Percentiles rank a stretch among this genome's conserved stretches.
These are phyloP conservation scores for Hypoxylon sp. DNA, from an alignment of 2,329 filamentous ascomycete genomes.

Conservation along the genomic window DNA sequence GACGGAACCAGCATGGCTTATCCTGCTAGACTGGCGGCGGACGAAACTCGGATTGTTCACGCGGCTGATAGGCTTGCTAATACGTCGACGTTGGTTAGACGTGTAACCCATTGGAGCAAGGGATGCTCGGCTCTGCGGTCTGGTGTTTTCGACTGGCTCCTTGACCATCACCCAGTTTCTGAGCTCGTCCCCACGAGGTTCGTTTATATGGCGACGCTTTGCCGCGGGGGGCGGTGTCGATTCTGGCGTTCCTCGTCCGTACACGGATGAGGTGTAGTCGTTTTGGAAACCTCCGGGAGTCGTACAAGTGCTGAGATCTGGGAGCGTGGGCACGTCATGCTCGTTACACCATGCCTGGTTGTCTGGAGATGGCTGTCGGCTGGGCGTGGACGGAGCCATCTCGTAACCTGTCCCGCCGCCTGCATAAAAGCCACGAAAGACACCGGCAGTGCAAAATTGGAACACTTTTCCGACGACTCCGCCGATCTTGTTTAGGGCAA, in stretches of 20 bases:
- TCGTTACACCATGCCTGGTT: conserved; percentile 42
- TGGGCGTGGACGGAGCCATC: conserved; percentile 45
- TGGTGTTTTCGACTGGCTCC: conserved; percentile 45
- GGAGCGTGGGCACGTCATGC: conserved; percentile 42
- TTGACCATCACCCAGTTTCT: conserved; percentile 76
- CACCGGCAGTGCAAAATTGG: conserved; percentile 78
- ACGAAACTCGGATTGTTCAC: conserved; percentile 43
- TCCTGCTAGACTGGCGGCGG: conserved; percentile 50
- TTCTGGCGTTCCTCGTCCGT: conserved; percentile 47
- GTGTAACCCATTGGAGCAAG: conserved; percentile 36
- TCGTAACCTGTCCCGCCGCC: conserved; percentile 80
- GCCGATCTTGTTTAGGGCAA: conserved; percentile 69
- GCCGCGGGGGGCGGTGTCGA: conserved; percentile 57
- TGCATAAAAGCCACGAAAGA: conserved; percentile 86
- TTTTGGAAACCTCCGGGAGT: conserved; percentile 44
- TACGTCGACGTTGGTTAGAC: conserved; percentile 53
- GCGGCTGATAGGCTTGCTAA: conserved; percentile 53
- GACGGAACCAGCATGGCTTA: conserved; percentile 58
- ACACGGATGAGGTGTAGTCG: conserved; percentile 46
- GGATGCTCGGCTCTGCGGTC: conserved; percentile 35
- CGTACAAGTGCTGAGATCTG: conserved; percentile 27
- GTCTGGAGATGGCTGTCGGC: conserved; percentile 25
- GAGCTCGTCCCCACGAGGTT: conserved; percentile 60
- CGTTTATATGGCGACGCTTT: conserved; percentile 63
- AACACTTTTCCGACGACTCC: conserved; percentile 80